Evolutionary conservation across 2,329 filamentous ascomycete species (phyloP).

Genomic region (Mariannaea elegans): DNA sequence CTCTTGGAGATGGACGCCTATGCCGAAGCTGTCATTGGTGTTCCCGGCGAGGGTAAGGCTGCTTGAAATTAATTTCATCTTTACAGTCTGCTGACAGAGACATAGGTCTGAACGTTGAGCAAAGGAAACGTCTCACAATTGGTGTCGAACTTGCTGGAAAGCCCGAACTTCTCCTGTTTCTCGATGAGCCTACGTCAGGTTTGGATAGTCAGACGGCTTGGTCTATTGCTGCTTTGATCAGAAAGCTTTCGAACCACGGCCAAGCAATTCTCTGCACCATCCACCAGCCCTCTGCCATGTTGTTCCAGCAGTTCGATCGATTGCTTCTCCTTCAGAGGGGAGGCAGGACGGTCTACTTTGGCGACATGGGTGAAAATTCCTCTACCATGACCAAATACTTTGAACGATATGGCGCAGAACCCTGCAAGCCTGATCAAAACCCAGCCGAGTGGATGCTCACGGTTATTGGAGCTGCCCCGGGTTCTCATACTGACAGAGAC

Average conservation of each 20-base stretch:
- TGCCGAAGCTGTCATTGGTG: constrained; percentile 68
- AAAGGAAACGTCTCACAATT: constrained; percentile 66
- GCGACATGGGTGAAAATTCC: constrained; percentile 58
- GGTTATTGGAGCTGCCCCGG: constrained; percentile 54
- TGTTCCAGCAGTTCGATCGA: constrained; percentile 62
- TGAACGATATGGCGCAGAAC: constrained; percentile 64
- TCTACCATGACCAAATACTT: constrained; percentile 64
- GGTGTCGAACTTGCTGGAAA: constrained; percentile 63
- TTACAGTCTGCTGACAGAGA: too few relatives aligned
- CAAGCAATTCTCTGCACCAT: constrained; percentile 60
- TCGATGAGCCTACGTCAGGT: constrained; percentile 66
- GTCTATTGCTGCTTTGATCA: constrained; percentile 65
- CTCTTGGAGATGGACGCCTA: constrained; percentile 70
- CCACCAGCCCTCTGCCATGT: constrained; percentile 56
- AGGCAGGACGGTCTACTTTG: constrained; percentile 70
- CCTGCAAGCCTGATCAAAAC: constrained; percentile 63
- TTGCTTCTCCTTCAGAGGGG: constrained; percentile 68
- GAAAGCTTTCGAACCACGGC: constrained; percentile 61
- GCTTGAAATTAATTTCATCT: too few relatives aligned
- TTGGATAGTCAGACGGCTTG: constrained; percentile 69
- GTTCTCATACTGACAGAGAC: constrained; percentile 54
- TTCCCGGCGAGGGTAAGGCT: constrained; percentile 63
- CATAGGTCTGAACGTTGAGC: constrained; percentile 67
- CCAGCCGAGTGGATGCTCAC: constrained; percentile 74
- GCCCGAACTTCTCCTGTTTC: constrained; percentile 63